Evolutionary conservation across 2,329 filamentous ascomycete genomes (phyloP).

Genomic region (Fusarium piperis): DNA sequence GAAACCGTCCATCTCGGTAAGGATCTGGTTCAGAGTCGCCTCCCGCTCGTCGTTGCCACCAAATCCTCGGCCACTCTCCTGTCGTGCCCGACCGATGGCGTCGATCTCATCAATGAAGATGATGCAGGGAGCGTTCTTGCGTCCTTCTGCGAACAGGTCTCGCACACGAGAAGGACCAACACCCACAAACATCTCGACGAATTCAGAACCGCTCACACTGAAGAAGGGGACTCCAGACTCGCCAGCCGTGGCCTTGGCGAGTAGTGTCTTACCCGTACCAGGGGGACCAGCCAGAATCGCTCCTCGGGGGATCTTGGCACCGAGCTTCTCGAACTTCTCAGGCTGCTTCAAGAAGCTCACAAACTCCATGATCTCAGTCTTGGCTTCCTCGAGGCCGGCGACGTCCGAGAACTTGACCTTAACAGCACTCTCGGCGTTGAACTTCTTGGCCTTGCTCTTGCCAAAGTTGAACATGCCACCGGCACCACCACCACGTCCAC

Average conservation of each 20-base stretch:
- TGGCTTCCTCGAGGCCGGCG: conserved; percentile 97
- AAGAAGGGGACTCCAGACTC: conserved; percentile 98
- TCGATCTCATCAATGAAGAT: conserved; percentile 99
- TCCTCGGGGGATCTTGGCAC: conserved; percentile 96
- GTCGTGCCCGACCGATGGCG: conserved; percentile 90
- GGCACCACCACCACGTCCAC: conserved; percentile 69
- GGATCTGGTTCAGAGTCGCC: conserved; percentile 95
- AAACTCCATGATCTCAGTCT: conserved; percentile 99
- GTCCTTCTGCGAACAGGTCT: conserved; percentile 91
- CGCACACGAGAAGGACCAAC: conserved; percentile 95
- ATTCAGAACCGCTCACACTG: conserved; percentile 97
- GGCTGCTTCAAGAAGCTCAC: conserved; percentile 97
- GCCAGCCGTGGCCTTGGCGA: conserved; percentile 96
- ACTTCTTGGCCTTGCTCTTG: conserved; percentile 94
- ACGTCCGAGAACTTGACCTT: conserved; percentile 98
- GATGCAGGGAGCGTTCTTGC: conserved; percentile 97
- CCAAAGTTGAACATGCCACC: conserved; percentile 95
- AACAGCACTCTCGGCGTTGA: conserved; percentile 96
- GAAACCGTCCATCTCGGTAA: conserved; percentile 99
- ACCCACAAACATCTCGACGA: conserved; percentile 99
- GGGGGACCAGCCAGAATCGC: conserved; percentile 97
- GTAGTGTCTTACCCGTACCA: conserved; percentile 96
- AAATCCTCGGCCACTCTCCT: conserved; percentile 75
- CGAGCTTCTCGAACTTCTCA: conserved; percentile 89
- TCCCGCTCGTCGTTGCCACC: conserved; percentile 98